Evolutionary conservation across 768 basidiomycete genomes (phyloP), one percentile per base, ranked within the genome.

Genomic region (Cyathus striatus): DNA sequence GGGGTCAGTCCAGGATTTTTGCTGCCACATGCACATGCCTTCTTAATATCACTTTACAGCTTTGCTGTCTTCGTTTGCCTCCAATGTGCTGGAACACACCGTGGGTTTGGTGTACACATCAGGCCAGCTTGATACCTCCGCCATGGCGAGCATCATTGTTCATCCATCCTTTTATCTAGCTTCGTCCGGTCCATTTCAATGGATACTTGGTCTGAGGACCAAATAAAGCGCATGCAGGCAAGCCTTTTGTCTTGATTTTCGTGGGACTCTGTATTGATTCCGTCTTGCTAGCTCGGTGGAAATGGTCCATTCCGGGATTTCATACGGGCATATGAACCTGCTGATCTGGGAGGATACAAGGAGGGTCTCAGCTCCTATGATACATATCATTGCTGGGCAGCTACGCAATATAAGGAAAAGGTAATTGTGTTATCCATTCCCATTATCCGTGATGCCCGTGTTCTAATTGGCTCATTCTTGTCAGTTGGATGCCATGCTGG

Each of bases 191-290:
- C 89, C 32, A 80, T 93, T 49, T 92, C 92, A 42, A 97, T 96
- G 94, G 94, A 96, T 65, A 87, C 91, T 50, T 96, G 93, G 91
- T 84, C 88, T 50, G 78, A 82, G 26, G 90, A 94, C 46, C 92
- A 96, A 63, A 68, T 91, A 49, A 82, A 61, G 55, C 76, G 89
- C 49, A 97, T 99, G 92, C 83, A 88, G 81, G 91, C 92, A 38
- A 40, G 69, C 43, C 38, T 37, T 30, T 38, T 35, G 25, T 45
- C 36, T 26, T 43, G 22, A 18, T 40, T 23, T 35, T 26, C n/a
- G 13, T 46, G 34, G 25, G 47, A 39, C 41, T 37, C 17, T 42
- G 27, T 34, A 14, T 13, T 38, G 30, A 9, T 30, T n/a, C 20
- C 41, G 45, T 53, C 46, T 43, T 37, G 16, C 27, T 43, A 94